Evolutionary conservation across 1,284 basidiomycete species (phyloP).

Genomic region (Trichosporon faecale): DNA sequence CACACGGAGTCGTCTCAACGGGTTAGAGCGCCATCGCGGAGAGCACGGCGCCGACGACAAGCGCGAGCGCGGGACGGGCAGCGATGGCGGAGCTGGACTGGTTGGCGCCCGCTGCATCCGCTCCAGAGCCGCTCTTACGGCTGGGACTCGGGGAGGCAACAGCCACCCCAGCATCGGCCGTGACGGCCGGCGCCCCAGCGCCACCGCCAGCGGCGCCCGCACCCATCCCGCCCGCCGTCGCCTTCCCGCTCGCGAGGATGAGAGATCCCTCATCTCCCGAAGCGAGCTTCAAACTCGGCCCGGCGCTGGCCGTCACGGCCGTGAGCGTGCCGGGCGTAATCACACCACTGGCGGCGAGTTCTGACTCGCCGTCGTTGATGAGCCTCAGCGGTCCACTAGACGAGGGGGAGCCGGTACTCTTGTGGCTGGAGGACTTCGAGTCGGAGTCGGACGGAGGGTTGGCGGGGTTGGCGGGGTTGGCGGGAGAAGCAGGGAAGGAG

Average conservation of each 20-base stretch:
- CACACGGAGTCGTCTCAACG: not conserved
- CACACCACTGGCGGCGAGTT: not conserved
- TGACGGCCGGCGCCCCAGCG: not conserved
- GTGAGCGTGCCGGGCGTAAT: constrained; percentile 7
- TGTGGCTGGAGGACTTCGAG: too few relatives aligned
- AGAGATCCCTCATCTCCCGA: not conserved
- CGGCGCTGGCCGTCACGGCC: not conserved
- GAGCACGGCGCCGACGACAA: not conserved
- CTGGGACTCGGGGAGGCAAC: not conserved
- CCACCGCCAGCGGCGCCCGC: too few relatives aligned
- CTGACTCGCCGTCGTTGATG: not conserved
- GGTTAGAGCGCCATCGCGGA: not conserved
- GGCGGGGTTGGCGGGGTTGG: too few relatives aligned
- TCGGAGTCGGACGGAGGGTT: too few relatives aligned
- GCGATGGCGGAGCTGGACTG: not conserved
- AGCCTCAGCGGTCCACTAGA: not conserved
- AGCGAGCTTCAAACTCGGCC: not conserved
- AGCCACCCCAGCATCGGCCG: not conserved
- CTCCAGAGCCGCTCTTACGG: not conserved
- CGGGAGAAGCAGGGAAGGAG: too few relatives aligned
- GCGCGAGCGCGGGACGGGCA: not conserved
- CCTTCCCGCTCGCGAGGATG: not conserved
- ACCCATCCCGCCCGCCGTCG: not conserved
- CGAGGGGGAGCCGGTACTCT: not conserved
- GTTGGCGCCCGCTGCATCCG: not conserved